Evolutionary conservation across 139 green algal genomes (phyloP).

Genomic region (Tetradesmus obliquus): DNA sequence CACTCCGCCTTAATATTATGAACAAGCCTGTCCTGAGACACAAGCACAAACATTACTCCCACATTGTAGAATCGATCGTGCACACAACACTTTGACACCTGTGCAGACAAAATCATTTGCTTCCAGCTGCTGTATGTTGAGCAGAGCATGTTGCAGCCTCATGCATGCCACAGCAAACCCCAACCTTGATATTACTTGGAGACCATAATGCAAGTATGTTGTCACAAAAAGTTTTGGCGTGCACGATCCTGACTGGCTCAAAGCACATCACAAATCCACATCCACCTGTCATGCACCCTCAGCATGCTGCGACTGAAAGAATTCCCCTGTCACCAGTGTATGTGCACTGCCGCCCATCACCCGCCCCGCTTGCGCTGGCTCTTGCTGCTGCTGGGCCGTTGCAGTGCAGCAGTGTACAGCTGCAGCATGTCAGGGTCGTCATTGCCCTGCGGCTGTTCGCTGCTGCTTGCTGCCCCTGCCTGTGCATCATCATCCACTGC

Average conservation of each 20-base stretch:
- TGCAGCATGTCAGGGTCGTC: constrained; percentile 43
- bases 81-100: not conserved
- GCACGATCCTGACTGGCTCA: not conserved
- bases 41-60: not conserved
- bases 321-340: not conserved
- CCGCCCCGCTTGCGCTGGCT: not conserved
- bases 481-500: not conserved
- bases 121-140: not conserved
- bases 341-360: not conserved
- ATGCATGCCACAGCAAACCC: not conserved
- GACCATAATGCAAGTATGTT: not conserved
- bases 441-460: constrained; percentile 9
- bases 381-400: not conserved
- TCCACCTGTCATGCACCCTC: not conserved
- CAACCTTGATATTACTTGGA: not conserved
- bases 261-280: not conserved
- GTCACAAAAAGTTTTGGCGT: not conserved
- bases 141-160: not conserved
- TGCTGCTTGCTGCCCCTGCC: constrained; percentile 15
- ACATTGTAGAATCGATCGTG: not conserved
- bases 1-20: not conserved
- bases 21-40: not conserved
- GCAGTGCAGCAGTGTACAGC: constrained; percentile 31
- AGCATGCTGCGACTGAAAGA: not conserved
- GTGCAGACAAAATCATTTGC: not conserved